These are phyloP conservation scores for Apiosordaria backusii DNA, from an alignment of 495 filamentous ascomycete genomes.

Conservation along the genomic window DNA sequence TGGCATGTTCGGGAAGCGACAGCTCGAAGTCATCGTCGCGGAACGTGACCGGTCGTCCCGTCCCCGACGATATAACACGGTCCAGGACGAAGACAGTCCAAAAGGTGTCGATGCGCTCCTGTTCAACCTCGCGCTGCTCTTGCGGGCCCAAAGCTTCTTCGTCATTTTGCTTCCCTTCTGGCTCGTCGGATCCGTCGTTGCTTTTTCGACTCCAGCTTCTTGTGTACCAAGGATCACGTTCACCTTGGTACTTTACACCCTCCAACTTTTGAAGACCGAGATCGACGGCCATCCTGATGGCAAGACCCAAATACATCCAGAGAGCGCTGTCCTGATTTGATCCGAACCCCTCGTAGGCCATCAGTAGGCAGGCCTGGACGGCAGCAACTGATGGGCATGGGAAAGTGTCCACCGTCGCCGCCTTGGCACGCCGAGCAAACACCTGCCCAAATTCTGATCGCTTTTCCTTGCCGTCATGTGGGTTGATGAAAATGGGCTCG, in stretches of 20 bases:
- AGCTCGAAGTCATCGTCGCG: slow-evolving; percentile 79
- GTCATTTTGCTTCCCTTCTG: slow-evolving; percentile 38
- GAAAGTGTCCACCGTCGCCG: slow-evolving; percentile 69
- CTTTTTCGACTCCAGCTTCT: slow-evolving; percentile 36
- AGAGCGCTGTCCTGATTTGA: slow-evolving; percentile 80
- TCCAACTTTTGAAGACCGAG: slow-evolving; percentile 75
- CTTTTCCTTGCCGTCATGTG: slow-evolving; percentile 50
- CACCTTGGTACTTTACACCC: slow-evolving; percentile 67
- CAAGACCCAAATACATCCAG: slow-evolving; percentile 85
- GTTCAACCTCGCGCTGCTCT: slow-evolving; percentile 58
- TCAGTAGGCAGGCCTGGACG: slow-evolving; percentile 72
- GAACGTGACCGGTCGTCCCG: slow-evolving; percentile 73
- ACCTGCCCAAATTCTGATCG: slow-evolving; percentile 64
- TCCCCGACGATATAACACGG: slow-evolving; percentile 78
- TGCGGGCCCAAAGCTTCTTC: slow-evolving; percentile 42
- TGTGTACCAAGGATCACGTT: slow-evolving; percentile 48
- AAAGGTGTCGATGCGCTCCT: slow-evolving; percentile 76
- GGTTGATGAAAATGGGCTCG: slow-evolving; percentile 57
- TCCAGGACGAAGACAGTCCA: slow-evolving; percentile 87
- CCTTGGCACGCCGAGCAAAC: slow-evolving; percentile 74
- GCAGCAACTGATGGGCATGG: slow-evolving; percentile 74
- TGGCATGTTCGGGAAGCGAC: slow-evolving; percentile 59
- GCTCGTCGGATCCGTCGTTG: slow-evolving; percentile 29
- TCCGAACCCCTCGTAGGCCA: slow-evolving; percentile 84
- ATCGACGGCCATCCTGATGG: slow-evolving; percentile 83